Base-by-base conservation (phyloP, 2,329 filamentous ascomycete species). In the Cercospora sp. region DNA sequence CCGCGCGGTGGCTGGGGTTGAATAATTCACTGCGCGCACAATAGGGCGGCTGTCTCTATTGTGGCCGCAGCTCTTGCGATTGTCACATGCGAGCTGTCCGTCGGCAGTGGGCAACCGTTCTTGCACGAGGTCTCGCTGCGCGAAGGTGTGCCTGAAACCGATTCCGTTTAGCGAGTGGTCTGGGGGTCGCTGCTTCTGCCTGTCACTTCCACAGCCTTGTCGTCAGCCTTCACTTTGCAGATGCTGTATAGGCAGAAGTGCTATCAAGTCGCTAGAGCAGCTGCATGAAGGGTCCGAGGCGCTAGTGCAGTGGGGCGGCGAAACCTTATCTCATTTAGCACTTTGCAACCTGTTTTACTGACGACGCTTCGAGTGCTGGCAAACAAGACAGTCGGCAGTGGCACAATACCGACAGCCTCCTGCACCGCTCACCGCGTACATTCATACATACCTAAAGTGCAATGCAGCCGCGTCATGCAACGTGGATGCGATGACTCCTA, bases 401-500 rank as follows among this genome's bases (percentile, higher is more conserved):
- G 6, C 26, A 10, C 53, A 53, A 20, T 30, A 31, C 23, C 53
- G 30, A n/a, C 26, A 58, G 13, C 53, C 26, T 30, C 10, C 53
- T 31, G 26, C 26, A 58, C 53, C 18, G 23, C 13, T 5, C 7
- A 58, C 53, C 18, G 16, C 13, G 58, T 60, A 40, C 30, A 13
- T 26, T 42, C 18, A 20, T 23, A 63, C 60, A 31, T 63, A 63
- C 60, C 60, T 51, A 26, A 4, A 3, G 18, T 13, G 13, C 12
- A 30, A n/a, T 12, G 42, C 60, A 36, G 33, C 53, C n/a, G 23
- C 60, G 36, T 55, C 65, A 64, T 60, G 30, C 31, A 26, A 33
- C 55, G 61, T 42, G 78, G 75, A 1, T 80, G 73, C 0, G 82
- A 82, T 67, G 84, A 85, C 53, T 30, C 18, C 48, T 4, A 9